Evolutionary conservation across 768 basidiomycete species (phyloP).

Genomic region (Suillus americanus): DNA sequence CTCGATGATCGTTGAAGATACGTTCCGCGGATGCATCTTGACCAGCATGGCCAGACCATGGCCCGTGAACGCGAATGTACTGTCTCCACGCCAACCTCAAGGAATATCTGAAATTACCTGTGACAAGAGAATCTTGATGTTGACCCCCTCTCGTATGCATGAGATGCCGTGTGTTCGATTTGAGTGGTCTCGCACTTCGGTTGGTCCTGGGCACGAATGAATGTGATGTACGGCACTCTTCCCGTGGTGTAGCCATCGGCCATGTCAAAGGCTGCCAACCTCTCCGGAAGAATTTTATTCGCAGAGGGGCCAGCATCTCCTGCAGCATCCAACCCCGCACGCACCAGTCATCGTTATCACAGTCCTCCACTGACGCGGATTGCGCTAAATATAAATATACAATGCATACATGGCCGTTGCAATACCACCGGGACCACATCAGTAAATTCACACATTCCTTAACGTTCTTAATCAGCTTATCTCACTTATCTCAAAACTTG

Average conservation of each 20-base stretch:
- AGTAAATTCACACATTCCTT: no score
- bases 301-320: neutral
- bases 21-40: neutral
- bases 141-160: neutral
- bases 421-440: no score
- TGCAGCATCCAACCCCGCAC: neutral
- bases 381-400: no score
- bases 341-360: neutral
- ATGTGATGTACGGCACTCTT: neutral
- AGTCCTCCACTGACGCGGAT: neutral
- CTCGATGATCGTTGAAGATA: neutral
- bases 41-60: slow-evolving; percentile 1
- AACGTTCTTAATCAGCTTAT: no score
- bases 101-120: neutral
- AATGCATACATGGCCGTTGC: no score
- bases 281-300: neutral
- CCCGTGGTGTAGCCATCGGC: neutral
- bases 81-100: neutral
- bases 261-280: neutral
- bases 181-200: neutral
- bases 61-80: slow-evolving; percentile 4
- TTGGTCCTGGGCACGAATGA: neutral
- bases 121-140: neutral
- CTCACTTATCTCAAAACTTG: no score
- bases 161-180: neutral